Percentiles rank a stretch among this genome's conserved stretches.
These are phyloP conservation scores for Rhodotorula kratochvilovae DNA, from an alignment of 768 basidiomycete species.

Conservation along the genomic window DNA sequence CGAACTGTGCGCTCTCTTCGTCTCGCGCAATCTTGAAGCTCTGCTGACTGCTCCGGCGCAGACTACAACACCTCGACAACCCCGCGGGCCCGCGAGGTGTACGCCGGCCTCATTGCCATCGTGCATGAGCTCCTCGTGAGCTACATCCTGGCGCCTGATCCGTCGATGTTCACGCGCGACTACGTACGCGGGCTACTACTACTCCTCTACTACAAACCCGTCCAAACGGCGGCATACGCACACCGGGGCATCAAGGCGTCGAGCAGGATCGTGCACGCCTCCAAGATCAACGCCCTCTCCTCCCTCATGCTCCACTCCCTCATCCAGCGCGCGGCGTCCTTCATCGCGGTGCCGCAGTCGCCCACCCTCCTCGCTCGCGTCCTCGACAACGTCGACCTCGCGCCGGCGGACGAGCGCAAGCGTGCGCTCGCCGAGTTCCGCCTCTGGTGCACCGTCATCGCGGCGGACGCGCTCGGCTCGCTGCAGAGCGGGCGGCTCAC, in stretches of 20 bases:
- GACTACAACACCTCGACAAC: slow-evolving; percentile 35
- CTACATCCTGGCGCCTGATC: slow-evolving; percentile 24
- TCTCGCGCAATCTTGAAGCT: no score
- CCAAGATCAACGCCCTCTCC: slow-evolving; percentile 36
- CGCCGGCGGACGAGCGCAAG: slow-evolving; percentile 1
- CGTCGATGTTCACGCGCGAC: slow-evolving; percentile 19
- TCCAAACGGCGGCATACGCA: not conserved
- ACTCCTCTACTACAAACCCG: slow-evolving; percentile 36
- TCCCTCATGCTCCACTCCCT: slow-evolving; percentile 28
- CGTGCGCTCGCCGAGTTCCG: slow-evolving; percentile 19
- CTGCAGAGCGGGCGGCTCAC: slow-evolving; percentile 23
- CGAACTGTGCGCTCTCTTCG: slow-evolving; percentile 16
- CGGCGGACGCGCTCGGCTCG: slow-evolving; percentile 26
- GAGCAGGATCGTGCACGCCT: slow-evolving; percentile 19
- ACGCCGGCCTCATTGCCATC: slow-evolving; percentile 28
- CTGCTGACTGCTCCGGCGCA: not conserved
- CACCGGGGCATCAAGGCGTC: slow-evolving; percentile 19
- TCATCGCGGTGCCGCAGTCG: slow-evolving; percentile 19
- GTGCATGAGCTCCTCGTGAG: slow-evolving; percentile 21
- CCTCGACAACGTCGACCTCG: slow-evolving; percentile 12
- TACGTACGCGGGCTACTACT: slow-evolving; percentile 27
- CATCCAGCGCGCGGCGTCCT: slow-evolving; percentile 16
- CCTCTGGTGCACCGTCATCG: slow-evolving; percentile 25
- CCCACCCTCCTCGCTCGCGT: slow-evolving; percentile 7
- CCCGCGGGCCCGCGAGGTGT: slow-evolving; percentile 24